Evolutionary conservation across 2,329 filamentous ascomycete genomes (phyloP).

Genomic region (Cadophora gregata): DNA sequence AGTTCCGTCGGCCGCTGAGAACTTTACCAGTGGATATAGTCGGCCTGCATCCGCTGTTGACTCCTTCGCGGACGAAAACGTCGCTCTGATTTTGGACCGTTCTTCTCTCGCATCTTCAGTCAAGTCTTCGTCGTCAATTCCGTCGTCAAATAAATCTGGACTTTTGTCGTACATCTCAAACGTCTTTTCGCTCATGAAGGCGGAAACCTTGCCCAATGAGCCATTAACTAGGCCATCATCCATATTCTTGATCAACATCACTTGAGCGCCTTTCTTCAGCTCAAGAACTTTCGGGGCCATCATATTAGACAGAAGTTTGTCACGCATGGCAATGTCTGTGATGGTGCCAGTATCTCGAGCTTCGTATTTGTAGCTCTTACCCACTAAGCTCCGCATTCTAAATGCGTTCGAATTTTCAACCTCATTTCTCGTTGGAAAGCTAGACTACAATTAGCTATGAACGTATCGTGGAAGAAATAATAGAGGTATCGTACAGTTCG

Average conservation of each 20-base stretch:
- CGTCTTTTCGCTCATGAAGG: slow-evolving; percentile 74
- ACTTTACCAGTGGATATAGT: slow-evolving; percentile 84
- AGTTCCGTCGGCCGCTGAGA: slow-evolving; percentile 79
- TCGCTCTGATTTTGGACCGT: slow-evolving; percentile 50
- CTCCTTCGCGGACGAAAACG: slow-evolving; percentile 49
- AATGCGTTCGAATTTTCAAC: slow-evolving; percentile 85
- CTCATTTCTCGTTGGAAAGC: slow-evolving; percentile 87
- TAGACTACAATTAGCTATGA: slow-evolving; percentile 43
- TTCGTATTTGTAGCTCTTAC: slow-evolving; percentile 71
- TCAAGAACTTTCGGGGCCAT: slow-evolving; percentile 86
- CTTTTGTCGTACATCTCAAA: slow-evolving; percentile 64
- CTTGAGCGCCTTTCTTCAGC: slow-evolving; percentile 90
- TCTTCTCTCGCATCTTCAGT: slow-evolving; percentile 50
- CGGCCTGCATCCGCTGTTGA: slow-evolving; percentile 52
- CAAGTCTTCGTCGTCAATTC: slow-evolving; percentile 53
- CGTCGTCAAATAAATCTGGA: slow-evolving; percentile 59
- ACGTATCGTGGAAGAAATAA: neutral
- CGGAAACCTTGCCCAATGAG: slow-evolving; percentile 83
- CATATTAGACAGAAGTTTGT: slow-evolving; percentile 84
- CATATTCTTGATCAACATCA: slow-evolving; percentile 99
- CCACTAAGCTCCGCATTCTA: slow-evolving; percentile 75
- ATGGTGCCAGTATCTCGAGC: slow-evolving; percentile 75
- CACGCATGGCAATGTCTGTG: slow-evolving; percentile 68
- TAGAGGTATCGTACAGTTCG: slow-evolving; percentile 66
- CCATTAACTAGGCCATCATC: slow-evolving; percentile 94